Base-by-base conservation (phyloP, 495 filamentous ascomycete genomes). In the Tuber microsphaerosporum region DNA sequence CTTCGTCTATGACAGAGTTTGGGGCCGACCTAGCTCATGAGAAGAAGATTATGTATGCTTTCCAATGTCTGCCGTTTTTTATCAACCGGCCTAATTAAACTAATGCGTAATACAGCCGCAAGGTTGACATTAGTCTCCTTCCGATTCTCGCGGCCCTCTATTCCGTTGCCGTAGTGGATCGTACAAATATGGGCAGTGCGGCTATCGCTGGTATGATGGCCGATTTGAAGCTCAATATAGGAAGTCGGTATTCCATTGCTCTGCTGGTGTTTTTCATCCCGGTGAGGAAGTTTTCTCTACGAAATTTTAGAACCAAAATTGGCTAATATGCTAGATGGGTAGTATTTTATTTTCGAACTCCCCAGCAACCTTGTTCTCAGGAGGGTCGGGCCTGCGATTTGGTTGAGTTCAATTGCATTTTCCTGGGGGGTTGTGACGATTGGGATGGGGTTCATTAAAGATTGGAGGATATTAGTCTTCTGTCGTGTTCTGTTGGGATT, bases 361-460 rank as follows among this genome's bases (percentile, higher is more conserved):
- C 92, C 92, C 6, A 89, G 86, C 75, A 94, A 94, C 80, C 84
- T 94, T 26, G 80, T 93, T 6, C 83, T 94, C 69, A 91, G 91
- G 81, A 87, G 85, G 74, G 79, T 90, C 51, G 84, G 88, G 19
- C 90, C 91, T 0, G 89, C 86, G 44, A 85, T 90, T 71, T 94
- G 91, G 91, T 84, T 94, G n/a, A 88, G 89, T 0, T 85, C 86
- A 9, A 89, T 93, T 73, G 91, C 91, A 76, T 83, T 90, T 5
- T 78, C 86, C 0, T 91, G 89, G 89, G 89, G 89, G 3, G 82
- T 84, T 61, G 87, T 89, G 43, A 88, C 90, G 88, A 91, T 91
- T 0, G 84, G 92, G n/a, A 92, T 92, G 90, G 91, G 92, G 2
- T 86, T 93, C 56, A 88, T 92, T 9, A 84, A 88, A 19, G 87